Base-by-base conservation (phyloP, 768 basidiomycete genomes). In the Boletus sensibilis region DNA sequence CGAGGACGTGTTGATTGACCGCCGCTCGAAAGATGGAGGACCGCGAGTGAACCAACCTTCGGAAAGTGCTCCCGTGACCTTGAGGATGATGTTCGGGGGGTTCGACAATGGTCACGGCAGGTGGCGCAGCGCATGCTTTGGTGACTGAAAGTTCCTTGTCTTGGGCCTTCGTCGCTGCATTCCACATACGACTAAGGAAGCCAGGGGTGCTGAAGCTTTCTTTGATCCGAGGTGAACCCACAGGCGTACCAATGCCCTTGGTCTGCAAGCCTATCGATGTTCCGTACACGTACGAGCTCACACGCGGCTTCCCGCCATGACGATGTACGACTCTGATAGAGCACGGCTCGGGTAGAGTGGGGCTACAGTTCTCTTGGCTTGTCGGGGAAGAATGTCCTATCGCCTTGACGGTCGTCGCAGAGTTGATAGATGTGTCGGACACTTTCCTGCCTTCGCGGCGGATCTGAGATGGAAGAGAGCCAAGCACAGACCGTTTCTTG, bases 161-260 rank as follows among this genome's bases (percentile, higher is more conserved):
- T 41, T 66, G 70, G 3, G 59, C 61, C 65, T 79, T 79, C 25
- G 72, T 80, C 48, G 85, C 84, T 12, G 81, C 84, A 35, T 81
- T 88, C 84, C 87, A 88, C 85, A 90, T 87, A 29, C 88, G 79
- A 62, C 84, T 88, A 47, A 89, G 74, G 68, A 90, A 86, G 23
- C 72, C 43, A 65, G 79, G 75, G 60, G 76, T 73, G 52, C 78
- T 80, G 27, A 73, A 66, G 57, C 78, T 79, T 41, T 74, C 67
- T 43, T 61, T 72, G 53, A 67, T 59, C 40, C 70, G 64, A 18
- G 61, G 59, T 2, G 63, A 69, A 47, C 66, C 56, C 39, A 37
- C 34, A 13, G 58, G 64, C 11, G 59, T 58, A 20, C 37, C 48
- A 33, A 50, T 45, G 21, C 55, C 44, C 48, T 58, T 63, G 57